Evolutionary conservation across 495 filamentous ascomycete species (phyloP), one percentile per base, ranked within the genome.

Genomic region (Penicillium odoratum): DNA sequence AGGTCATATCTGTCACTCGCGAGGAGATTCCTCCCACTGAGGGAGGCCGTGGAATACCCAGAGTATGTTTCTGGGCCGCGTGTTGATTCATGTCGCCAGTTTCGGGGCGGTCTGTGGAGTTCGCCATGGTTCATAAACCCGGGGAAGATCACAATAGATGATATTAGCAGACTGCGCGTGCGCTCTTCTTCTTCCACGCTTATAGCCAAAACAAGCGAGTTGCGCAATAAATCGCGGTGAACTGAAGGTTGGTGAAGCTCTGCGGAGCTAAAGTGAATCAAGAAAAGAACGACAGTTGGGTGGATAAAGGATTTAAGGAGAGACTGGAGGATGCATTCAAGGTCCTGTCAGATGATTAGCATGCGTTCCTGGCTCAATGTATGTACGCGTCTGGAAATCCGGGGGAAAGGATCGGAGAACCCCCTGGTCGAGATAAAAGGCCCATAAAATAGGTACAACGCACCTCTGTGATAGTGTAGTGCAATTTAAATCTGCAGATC

Each of bases 1-100:
- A 80, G 48, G 81, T 84, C 64, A 89, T 82, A 67, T 94, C 90
- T 9, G 91, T 94, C 81, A 93, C 88, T 59, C 88, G 87, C 46
- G 90, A 93, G 13, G 91, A 96, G 33, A 96, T 89, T 51, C 91
- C 80, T 48, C 74, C 74, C 29, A 79, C 69, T 5, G 76, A 79
- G 31, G 75, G 76, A 53, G 76, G 74, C 9, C 75, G 73, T 64
- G 75, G 76, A 30, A 79, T 71, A 2, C 74, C 75, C 48, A 77
- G 50, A 28, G 61, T 67, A 76, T 74, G 67, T 56, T 70, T 66
- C 33, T 65, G 54, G 18, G 63, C 42, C 7, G 63, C 48, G 36
- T 62, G 51, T 40, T 60, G 58, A 7, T 63, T 66, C 51, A 64
- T 62, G 51, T 74, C 61, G 59, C 57, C 63, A 52, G 61, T 65